Evolutionary conservation across 129 eudicot species (phyloP).

Genomic region (Pseudognaphalium luteoalbum): DNA sequence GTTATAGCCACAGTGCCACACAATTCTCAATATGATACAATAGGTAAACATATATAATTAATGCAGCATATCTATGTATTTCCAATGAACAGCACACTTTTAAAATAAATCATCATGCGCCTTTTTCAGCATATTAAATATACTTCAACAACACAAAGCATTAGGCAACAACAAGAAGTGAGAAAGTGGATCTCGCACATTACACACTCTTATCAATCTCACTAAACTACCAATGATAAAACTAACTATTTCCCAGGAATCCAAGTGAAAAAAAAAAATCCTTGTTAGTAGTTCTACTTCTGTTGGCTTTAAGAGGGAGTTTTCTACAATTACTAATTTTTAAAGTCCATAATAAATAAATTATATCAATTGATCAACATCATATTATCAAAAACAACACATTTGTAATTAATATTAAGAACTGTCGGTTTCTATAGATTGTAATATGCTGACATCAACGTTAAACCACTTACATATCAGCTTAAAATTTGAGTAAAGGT

Average conservation of each 20-base stretch:
- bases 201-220: no score
- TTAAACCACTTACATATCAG: background rate
- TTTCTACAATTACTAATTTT: background rate
- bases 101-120: no score
- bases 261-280: background rate
- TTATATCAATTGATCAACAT: background rate
- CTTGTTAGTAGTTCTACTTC: background rate
- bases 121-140: background rate
- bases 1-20: background rate
- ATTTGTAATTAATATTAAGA: background rate
- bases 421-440: background rate
- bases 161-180: background rate
- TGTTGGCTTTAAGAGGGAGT: background rate
- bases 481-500: background rate
- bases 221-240: no score
- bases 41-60: background rate
- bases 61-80: background rate
- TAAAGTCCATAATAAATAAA: no score
- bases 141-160: background rate
- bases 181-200: no score
- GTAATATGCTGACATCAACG: background rate
- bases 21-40: background rate
- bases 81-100: background rate
- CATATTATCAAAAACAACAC: background rate
- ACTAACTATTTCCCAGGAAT: no score